Conservation (phyloP, 2,329 filamentous ascomycete species). For the Colletotrichum gloeosporioides region DNA sequence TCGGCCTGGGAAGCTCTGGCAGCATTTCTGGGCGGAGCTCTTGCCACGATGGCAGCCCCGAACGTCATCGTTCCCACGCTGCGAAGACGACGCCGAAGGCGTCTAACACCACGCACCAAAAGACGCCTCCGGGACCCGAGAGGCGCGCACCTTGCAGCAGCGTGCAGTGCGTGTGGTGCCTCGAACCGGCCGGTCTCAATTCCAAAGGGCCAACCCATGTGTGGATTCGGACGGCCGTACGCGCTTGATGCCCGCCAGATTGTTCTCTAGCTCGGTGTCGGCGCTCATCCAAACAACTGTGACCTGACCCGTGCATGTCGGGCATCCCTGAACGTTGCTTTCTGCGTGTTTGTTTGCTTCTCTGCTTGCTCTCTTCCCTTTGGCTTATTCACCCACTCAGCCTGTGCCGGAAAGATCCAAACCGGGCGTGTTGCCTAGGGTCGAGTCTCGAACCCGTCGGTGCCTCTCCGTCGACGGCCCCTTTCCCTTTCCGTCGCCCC, state of each 20-base stretch:
- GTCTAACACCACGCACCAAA: background rate
- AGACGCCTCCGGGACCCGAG: background rate
- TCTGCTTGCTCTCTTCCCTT: background rate
- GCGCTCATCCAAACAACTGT: background rate
- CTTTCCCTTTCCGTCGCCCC: slow-evolving; percentile 16
- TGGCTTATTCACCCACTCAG: background rate
- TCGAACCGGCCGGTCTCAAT: background rate
- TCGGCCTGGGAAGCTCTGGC: background rate
- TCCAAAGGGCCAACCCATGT: background rate
- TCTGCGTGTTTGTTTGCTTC: background rate
- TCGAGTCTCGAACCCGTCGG: slow-evolving; percentile 11
- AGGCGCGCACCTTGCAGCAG: background rate
- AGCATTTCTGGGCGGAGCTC: background rate
- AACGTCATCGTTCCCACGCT: background rate
- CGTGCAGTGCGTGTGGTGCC: background rate
- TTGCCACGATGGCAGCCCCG: background rate
- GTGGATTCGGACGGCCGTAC: background rate
- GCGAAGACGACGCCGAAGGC: background rate
- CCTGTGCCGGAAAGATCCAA: slow-evolving; percentile 5
- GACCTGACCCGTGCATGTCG: background rate
- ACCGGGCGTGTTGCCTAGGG: background rate
- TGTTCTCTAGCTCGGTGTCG: background rate
- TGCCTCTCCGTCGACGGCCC: background rate
- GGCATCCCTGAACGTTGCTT: background rate
- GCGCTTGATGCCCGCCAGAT: background rate